A percentile compares a stretch with the other conserved stretches of the same genome.
Conservation (phyloP, 2,329 filamentous ascomycete species). For the Didymella arachidicola region DNA sequence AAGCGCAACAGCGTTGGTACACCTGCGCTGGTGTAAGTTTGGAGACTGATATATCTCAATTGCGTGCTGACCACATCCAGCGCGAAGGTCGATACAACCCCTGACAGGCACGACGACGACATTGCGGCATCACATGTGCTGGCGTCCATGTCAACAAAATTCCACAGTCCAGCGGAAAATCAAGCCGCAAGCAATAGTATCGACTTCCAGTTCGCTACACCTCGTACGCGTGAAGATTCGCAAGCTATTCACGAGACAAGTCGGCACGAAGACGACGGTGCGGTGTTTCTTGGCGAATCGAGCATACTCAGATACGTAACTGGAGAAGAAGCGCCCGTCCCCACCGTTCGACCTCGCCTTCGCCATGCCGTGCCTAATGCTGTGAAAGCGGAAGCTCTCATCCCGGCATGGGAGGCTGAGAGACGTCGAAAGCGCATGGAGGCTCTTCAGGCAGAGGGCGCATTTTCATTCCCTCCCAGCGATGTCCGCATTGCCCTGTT, state of each 20-base stretch:
- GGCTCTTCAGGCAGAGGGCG: conserved; percentile 51
- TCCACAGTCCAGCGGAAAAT: conserved; percentile 32
- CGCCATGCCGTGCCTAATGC: conserved; percentile 47
- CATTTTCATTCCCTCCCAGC: conserved; percentile 57
- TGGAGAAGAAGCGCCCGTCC: conserved; percentile 41
- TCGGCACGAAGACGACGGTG: conserved; percentile 36
- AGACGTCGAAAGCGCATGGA: conserved; percentile 47
- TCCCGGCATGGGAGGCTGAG: conserved; percentile 48
- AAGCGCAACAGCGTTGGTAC: conserved; percentile 15
- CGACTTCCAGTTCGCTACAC: conserved; percentile 27
- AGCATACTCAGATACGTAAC: conserved; percentile 60
- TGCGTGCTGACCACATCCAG: conserved; percentile 6
- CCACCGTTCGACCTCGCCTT: conserved; percentile 29
- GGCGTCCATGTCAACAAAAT: conserved; percentile 39
- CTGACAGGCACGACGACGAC: conserved; percentile 39
- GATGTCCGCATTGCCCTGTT: conserved; percentile 56
- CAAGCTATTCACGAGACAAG: conserved; percentile 23
- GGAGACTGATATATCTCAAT: background rate
- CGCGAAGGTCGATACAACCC: conserved; percentile 19
- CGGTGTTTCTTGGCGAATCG: conserved; percentile 57
- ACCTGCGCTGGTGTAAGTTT: conserved; percentile 20
- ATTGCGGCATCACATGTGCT: conserved; percentile 41
- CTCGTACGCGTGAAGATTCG: conserved; percentile 21
- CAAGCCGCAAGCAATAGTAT: conserved; percentile 17
- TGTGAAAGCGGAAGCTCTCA: conserved; percentile 45